A percentile compares a stretch with the other conserved stretches of the same genome.
Conservation (phyloP, 331 rosid species). For the Cydonia oblonga region DNA sequence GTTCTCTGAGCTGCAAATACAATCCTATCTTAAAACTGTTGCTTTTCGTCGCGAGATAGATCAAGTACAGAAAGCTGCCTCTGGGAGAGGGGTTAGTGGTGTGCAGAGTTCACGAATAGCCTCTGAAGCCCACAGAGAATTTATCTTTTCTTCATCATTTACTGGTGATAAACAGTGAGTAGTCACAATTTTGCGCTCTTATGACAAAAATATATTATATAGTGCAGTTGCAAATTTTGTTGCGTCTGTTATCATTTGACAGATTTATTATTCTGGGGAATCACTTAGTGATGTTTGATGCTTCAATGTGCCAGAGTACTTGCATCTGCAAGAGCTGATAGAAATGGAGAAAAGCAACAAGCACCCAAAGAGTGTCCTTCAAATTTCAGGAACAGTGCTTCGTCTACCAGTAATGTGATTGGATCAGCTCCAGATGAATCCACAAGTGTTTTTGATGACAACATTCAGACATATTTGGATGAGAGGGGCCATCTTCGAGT, state of each 20-base stretch:
- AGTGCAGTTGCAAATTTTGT: not conserved
- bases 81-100: conserved; percentile 75
- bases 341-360: conserved; percentile 33
- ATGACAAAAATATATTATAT: not conserved
- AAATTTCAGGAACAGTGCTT: conserved; percentile 19
- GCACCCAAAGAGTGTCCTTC: conserved; percentile 21
- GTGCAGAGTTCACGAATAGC: conserved; percentile 85
- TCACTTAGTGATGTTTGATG: conserved; percentile 1
- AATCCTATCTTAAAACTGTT: conserved; percentile 92
- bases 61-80: conserved; percentile 80
- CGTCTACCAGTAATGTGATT: conserved; percentile 25
- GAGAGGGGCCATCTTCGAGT: conserved; percentile 76
- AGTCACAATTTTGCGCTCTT: conserved; percentile 5
- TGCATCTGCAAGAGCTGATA: conserved; percentile 40
- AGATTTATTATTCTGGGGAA: not conserved
- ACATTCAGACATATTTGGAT: conserved; percentile 65
- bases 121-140: conserved; percentile 88
- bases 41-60: conserved; percentile 94
- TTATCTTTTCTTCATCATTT: conserved; percentile 82
- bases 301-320: conserved; percentile 49
- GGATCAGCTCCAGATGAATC: conserved; percentile 27
- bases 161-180: conserved; percentile 89
- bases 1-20: conserved; percentile 93
- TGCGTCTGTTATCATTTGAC: no score
- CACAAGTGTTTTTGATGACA: conserved; percentile 46